phyloP scores from a whole-genome alignment of 441 rosid species.

The Erodium moschatum region DNA sequence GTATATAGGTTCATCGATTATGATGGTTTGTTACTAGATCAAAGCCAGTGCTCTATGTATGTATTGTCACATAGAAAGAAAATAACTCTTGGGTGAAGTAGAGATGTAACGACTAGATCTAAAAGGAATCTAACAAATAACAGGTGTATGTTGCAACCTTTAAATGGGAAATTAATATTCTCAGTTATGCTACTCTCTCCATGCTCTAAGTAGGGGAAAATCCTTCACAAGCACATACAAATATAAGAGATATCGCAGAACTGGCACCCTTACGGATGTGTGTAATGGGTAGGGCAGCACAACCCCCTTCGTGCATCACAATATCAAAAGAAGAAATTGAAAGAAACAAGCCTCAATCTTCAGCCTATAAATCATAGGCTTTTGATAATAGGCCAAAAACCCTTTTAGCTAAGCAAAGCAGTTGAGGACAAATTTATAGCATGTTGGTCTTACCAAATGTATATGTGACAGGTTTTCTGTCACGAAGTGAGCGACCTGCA shows the following conservation, averaged over 20 bases:
- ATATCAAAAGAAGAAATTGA: too few relatives aligned
- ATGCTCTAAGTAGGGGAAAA: background rate
- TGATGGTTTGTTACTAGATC: background rate
- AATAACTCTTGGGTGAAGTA: background rate
- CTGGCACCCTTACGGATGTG: too few relatives aligned
- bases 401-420: background rate
- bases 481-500: conserved; percentile 91
- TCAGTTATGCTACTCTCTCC: background rate
- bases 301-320: too few relatives aligned
- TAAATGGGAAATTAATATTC: background rate
- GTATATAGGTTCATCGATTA: background rate
- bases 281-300: too few relatives aligned
- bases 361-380: too few relatives aligned
- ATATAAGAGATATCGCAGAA: background rate
- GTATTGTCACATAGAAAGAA: background rate
- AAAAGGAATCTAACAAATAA: background rate
- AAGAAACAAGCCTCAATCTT: too few relatives aligned
- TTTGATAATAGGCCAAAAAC: background rate
- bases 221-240: background rate
- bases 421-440: background rate
- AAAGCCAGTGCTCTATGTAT: background rate
- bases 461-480: conserved; percentile 91
- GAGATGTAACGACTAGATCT: background rate
- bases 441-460: conserved; percentile 69
- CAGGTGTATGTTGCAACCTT: background rate